Base-by-base conservation (phyloP, 345 rosid species). In the Carallia pectinifolia region DNA sequence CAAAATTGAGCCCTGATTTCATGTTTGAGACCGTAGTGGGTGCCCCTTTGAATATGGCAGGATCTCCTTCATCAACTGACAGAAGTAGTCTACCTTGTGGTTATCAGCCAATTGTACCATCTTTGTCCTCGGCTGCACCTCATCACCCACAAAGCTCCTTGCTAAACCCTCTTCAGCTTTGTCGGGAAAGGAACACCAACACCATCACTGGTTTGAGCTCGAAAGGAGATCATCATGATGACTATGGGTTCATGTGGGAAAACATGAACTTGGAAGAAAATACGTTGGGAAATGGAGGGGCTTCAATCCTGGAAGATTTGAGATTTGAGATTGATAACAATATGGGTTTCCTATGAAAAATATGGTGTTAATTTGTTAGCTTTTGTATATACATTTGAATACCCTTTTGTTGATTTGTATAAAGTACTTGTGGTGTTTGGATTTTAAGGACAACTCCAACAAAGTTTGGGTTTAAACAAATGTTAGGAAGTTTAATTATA, bases 191-290 rank as follows among this genome's bases (percentile, higher is more conserved):
- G 27, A 75, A 61, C 62, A 67, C 58, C 62, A 60, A 53, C 31
- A 58, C 54, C 58, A 56, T 56, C 60, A 34, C 62, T n/a, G 85
- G 66, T 27, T 61, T 77, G 6, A 66, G 40, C 80, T 76, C 85
- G 68, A 85, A 77, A 53, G 67, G 38, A 1, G 80, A 70, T 8
- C 86, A 23, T 23, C 23, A 84, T 5, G 82, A 81, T 6, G 80
- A 78, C 6, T 79, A 67, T 34, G 81, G 77, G 27, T 83, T 86
- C 76, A 27, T 88, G 12, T 88, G 93, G 93, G 84, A 77, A 16
- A 74, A 72, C 58, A 70, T 83, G 78, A 76, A 65, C 65, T 65
- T 86, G 71, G 87, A 77, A 64, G 81, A 71, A 55, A 77, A 27
- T 54, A 72, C 74, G 74, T 44, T 84, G 74, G 85, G 59, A 33